Evolutionary conservation across 2,329 filamentous ascomycete species (phyloP).

Genomic region (Didymella arachidicola): DNA sequence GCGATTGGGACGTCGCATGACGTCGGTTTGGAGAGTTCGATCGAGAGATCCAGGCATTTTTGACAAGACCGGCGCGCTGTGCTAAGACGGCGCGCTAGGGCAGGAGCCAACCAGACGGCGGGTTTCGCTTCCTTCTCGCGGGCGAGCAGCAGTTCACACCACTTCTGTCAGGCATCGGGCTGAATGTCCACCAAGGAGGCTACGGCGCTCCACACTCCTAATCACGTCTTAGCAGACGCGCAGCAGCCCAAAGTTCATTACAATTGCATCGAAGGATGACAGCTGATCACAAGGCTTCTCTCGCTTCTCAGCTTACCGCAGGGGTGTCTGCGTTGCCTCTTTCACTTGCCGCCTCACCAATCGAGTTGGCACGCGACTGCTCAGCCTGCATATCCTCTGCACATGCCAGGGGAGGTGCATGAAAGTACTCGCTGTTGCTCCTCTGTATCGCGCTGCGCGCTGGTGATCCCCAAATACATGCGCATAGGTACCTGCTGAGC

Average conservation of each 20-base stretch:
- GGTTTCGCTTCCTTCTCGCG: slow-evolving; percentile 13
- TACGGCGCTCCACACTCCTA: slow-evolving; percentile 7
- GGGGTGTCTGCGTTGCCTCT: slow-evolving; percentile 11
- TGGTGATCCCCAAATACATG: slow-evolving; percentile 16
- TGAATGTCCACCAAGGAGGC: slow-evolving; percentile 6
- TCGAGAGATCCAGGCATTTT: slow-evolving; percentile 31
- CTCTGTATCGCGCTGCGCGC: slow-evolving; percentile 12
- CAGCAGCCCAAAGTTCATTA: background rate
- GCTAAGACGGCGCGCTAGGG: slow-evolving; percentile 19
- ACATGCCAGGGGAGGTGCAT: slow-evolving; percentile 18
- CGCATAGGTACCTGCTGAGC: slow-evolving; percentile 11
- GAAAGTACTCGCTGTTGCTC: background rate
- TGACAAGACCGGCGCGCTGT: slow-evolving; percentile 17
- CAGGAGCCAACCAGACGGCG: slow-evolving; percentile 24
- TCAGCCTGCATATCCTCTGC: slow-evolving; percentile 12
- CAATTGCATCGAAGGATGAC: slow-evolving; percentile 8
- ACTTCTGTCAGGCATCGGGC: slow-evolving; percentile 13
- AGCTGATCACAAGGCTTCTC: slow-evolving; percentile 19
- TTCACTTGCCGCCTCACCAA: slow-evolving; percentile 19
- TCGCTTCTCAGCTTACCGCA: slow-evolving; percentile 20
- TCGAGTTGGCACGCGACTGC: slow-evolving; percentile 14
- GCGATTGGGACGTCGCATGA: slow-evolving; percentile 10
- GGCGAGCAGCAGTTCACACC: slow-evolving; percentile 25
- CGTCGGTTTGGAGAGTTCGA: slow-evolving; percentile 11
- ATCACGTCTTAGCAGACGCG: slow-evolving; percentile 1